Evolutionary conservation across 345 rosid genomes (phyloP).

Genomic region (Bruguiera gymnorhiza): DNA sequence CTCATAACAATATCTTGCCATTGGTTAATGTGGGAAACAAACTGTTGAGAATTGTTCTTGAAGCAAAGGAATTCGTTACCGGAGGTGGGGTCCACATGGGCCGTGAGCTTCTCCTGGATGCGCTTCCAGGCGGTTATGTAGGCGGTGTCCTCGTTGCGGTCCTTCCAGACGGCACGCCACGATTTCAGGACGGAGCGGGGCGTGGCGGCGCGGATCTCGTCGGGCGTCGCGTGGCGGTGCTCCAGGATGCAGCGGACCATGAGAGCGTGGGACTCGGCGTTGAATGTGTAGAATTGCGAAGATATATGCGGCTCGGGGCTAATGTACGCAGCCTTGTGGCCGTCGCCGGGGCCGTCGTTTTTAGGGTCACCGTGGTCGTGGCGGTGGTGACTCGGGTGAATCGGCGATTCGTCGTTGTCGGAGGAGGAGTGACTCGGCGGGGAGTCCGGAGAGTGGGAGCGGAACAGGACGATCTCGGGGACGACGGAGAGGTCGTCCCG

Average conservation of each 20-base stretch:
- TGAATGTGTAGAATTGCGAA: constrained; percentile 94
- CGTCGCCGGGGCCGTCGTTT: neutral
- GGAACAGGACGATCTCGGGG: constrained; percentile 76
- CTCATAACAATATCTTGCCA: constrained; percentile 98
- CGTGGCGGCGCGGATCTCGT: constrained; percentile 91
- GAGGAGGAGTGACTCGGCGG: constrained; percentile 33
- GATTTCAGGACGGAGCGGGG: constrained; percentile 72
- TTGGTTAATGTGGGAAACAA: constrained; percentile 79
- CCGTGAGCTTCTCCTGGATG: constrained; percentile 89
- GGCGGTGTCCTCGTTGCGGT: constrained; percentile 98
- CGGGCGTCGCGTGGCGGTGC: constrained; percentile 73
- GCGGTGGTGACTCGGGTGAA: neutral
- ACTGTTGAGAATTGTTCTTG: constrained; percentile 83
- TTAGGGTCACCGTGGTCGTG: neutral
- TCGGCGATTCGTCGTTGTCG: constrained; percentile 12
- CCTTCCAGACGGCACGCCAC: constrained; percentile 98
- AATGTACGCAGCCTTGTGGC: constrained; percentile 38
- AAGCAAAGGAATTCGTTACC: constrained; percentile 89
- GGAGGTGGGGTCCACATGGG: constrained; percentile 56
- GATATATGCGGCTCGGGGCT: constrained; percentile 86
- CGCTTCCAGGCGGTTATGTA: constrained; percentile 97
- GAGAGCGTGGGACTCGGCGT: constrained; percentile 84
- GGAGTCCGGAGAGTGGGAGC: constrained; percentile 64
- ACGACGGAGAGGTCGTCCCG: constrained; percentile 47
- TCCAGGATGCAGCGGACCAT: constrained; percentile 93